A percentile compares a stretch with the other conserved stretches of the same genome.
These are phyloP conservation scores for Didymella keratinophila DNA, from an alignment of 2,329 filamentous ascomycete species.

Conservation along the genomic window DNA sequence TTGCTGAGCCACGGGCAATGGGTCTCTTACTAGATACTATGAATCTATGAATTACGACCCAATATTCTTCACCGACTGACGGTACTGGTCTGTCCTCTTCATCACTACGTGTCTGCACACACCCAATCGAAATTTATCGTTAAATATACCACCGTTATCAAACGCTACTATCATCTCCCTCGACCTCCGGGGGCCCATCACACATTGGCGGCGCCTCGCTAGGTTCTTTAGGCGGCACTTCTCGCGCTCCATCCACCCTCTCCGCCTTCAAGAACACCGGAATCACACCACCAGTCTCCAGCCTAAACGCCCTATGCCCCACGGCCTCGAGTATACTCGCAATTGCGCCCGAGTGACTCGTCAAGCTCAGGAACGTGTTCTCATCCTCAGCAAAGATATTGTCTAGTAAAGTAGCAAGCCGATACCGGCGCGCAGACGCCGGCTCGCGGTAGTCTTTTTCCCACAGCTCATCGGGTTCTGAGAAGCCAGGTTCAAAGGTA, in stretches of 20 bases:
- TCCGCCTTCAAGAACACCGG: conserved; percentile 70
- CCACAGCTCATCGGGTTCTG: conserved; percentile 65
- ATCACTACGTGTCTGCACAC: too few species aligned
- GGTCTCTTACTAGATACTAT: conserved; percentile 10
- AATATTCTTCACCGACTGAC: not conserved
- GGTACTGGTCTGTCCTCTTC: not conserved
- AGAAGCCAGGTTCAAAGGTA: conserved; percentile 66
- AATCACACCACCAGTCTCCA: conserved; percentile 72
- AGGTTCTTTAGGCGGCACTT: conserved; percentile 40
- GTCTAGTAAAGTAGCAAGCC: conserved; percentile 54
- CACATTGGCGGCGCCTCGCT: conserved; percentile 45
- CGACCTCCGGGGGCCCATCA: conserved; percentile 27
- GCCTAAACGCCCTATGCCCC: conserved; percentile 65
- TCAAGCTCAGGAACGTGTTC: conserved; percentile 60
- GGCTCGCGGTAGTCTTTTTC: conserved; percentile 49
- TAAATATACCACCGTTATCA: too few species aligned
- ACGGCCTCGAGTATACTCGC: conserved; percentile 63
- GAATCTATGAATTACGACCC: conserved; percentile 23
- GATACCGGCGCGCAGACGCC: conserved; percentile 29
- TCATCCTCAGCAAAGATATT: conserved; percentile 61
- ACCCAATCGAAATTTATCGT: too few species aligned
- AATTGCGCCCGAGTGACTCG: conserved; percentile 67
- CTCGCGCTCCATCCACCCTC: conserved; percentile 48
- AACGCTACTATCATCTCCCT: not conserved
- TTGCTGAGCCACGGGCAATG: conserved; percentile 11